phyloP scores from a whole-genome alignment of 129 eudicot species.

The Helianthus tuberosus region DNA sequence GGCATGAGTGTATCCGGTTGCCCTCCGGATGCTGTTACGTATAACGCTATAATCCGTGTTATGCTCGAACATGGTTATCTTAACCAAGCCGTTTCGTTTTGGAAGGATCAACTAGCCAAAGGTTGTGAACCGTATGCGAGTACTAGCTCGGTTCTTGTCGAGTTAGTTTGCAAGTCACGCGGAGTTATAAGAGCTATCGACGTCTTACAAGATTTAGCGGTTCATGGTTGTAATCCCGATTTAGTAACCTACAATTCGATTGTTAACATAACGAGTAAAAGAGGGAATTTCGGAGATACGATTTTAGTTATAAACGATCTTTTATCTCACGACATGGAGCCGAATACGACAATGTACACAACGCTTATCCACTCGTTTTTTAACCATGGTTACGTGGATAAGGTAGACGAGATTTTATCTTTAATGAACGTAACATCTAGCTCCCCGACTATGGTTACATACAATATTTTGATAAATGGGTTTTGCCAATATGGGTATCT shows the following conservation, averaged over 20 bases:
- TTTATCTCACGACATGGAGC: slow-evolving; percentile 67
- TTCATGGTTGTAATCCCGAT: slow-evolving; percentile 76
- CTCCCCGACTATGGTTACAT: slow-evolving; percentile 55
- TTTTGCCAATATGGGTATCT: slow-evolving; percentile 61
- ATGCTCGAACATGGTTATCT: slow-evolving; percentile 54
- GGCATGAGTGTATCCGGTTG: slow-evolving; percentile 79
- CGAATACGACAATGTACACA: slow-evolving; percentile 67
- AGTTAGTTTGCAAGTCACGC: slow-evolving; percentile 59
- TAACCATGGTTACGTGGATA: slow-evolving; percentile 53
- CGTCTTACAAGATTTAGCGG: slow-evolving; percentile 62
- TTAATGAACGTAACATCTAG: slow-evolving; percentile 59
- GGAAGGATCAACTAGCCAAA: slow-evolving; percentile 76
- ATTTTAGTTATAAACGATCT: slow-evolving; percentile 48
- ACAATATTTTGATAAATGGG: slow-evolving; percentile 74
- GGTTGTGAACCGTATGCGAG: slow-evolving; percentile 76
- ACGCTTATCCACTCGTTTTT: slow-evolving; percentile 67
- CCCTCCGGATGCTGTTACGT: slow-evolving; percentile 78
- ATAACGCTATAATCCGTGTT: slow-evolving; percentile 62
- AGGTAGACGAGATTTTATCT: slow-evolving; percentile 55
- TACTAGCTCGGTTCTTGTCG: slow-evolving; percentile 64
- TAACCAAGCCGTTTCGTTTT: slow-evolving; percentile 61
- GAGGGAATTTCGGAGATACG: slow-evolving; percentile 54
- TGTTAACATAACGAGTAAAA: slow-evolving; percentile 53
- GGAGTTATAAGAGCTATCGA: slow-evolving; percentile 67
- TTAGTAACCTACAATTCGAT: slow-evolving; percentile 63